These are phyloP conservation scores for Leccinellum luteum DNA, from an alignment of 768 basidiomycete genomes.

Conservation along the genomic window DNA sequence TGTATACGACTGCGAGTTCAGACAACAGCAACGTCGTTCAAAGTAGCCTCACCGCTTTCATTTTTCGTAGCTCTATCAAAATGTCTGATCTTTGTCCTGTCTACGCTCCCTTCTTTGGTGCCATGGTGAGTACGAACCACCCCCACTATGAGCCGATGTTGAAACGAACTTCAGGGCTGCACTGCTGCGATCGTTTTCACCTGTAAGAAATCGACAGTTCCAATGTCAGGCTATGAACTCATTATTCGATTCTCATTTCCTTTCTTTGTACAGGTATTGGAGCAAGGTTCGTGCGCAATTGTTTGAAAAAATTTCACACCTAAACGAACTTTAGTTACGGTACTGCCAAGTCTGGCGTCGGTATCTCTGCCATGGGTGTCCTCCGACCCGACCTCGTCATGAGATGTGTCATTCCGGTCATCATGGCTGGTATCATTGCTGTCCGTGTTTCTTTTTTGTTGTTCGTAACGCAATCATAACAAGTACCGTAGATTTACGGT, in stretches of 20 bases:
- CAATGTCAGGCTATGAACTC: background rate
- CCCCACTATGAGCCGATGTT: constrained; percentile 1
- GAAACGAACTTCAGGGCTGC: constrained; percentile 64
- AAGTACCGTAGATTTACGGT: constrained; percentile 75
- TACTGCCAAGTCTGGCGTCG: constrained; percentile 98
- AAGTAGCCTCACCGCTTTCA: background rate
- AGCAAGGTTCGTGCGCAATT: constrained; percentile 58
- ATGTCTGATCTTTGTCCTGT: constrained; percentile 89
- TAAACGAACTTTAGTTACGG: constrained; percentile 69
- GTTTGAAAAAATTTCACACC: background rate
- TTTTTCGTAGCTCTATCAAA: constrained; percentile 6
- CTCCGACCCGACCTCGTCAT: constrained; percentile 97
- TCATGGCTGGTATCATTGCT: constrained; percentile 99
- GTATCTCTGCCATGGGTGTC: constrained; percentile 97
- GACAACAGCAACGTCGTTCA: background rate
- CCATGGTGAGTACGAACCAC: constrained; percentile 63
- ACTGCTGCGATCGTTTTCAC: constrained; percentile 97
- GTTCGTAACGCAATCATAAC: background rate
- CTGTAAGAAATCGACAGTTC: constrained; percentile 52
- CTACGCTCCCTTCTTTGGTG: constrained; percentile 98
- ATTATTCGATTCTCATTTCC: background rate
- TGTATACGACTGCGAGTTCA: constrained; percentile 14
- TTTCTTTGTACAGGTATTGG: constrained; percentile 61
- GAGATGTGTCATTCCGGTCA: constrained; percentile 95
- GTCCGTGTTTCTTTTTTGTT: constrained; percentile 48